Evolutionary conservation across 2,329 filamentous ascomycete species (phyloP).

Genomic region (Clonostachys rosea): DNA sequence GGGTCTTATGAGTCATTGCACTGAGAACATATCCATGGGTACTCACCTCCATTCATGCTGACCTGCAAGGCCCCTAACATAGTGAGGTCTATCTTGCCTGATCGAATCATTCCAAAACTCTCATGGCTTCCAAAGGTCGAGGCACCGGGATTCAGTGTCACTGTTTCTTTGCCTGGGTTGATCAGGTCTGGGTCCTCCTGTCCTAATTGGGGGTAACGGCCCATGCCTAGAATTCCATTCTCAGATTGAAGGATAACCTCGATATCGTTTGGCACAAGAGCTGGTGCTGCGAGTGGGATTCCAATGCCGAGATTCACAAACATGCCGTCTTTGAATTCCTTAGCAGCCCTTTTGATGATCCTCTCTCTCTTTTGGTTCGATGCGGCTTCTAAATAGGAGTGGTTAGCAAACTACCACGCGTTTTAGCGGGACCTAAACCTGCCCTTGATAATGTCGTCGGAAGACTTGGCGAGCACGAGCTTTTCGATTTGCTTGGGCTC

Average conservation of each 20-base stretch:
- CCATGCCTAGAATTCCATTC: conserved; percentile 82
- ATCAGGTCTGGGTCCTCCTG: conserved; percentile 62
- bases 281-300: conserved; percentile 77
- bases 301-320: conserved; percentile 80
- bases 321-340: conserved; percentile 75
- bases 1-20: too few species aligned
- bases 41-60: conserved; percentile 53
- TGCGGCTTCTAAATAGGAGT: conserved; percentile 8
- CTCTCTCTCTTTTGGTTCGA: conserved; percentile 56
- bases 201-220: conserved; percentile 70
- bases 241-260: conserved; percentile 83
- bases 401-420: too few species aligned
- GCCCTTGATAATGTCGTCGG: conserved; percentile 30
- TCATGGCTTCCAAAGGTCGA: conserved; percentile 76
- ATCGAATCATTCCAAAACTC: conserved; percentile 84
- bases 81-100: conserved; percentile 78
- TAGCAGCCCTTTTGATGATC: conserved; percentile 72
- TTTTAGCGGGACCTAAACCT: too few species aligned
- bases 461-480: conserved; percentile 31
- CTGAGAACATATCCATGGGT: too few species aligned
- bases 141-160: conserved; percentile 73
- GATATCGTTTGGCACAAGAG: conserved; percentile 63
- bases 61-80: conserved; percentile 83
- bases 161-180: conserved; percentile 85
- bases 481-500: conserved; percentile 71